These are phyloP conservation scores for Avena atlantica DNA, from an alignment of 176 grass and related monocot species.

Conservation along the genomic window DNA sequence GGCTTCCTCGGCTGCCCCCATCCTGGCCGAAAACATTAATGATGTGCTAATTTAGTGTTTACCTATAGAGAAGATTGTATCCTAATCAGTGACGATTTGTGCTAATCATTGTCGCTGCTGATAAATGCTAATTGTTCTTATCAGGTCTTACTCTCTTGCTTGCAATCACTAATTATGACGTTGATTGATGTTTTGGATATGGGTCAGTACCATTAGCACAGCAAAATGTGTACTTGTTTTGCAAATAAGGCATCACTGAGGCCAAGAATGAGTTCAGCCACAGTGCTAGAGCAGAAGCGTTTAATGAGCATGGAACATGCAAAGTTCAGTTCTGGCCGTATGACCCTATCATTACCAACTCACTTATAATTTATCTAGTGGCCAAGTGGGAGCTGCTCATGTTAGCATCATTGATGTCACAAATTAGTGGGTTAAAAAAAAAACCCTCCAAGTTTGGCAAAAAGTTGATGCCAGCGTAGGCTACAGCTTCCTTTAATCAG, in stretches of 20 bases:
- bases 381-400: slow-evolving; percentile 5
- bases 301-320: too few species aligned
- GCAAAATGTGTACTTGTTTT: not conserved
- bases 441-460: not conserved
- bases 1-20: not conserved
- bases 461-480: not conserved
- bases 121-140: not conserved
- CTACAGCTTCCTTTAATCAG: not conserved
- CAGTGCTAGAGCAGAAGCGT: not conserved
- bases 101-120: not conserved
- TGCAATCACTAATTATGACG: not conserved
- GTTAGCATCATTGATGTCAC: not conserved
- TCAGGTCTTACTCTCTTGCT: not conserved
- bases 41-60: not conserved
- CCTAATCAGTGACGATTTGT: not conserved
- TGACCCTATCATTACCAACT: not conserved
- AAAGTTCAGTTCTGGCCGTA: too few species aligned
- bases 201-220: not conserved
- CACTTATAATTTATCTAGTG: not conserved
- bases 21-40: not conserved
- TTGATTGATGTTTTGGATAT: not conserved
- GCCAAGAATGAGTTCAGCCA: not conserved
- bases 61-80: not conserved
- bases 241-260: not conserved
- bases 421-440: not conserved